Base-by-base conservation (phyloP, 805 yeast species). In the Starmerella floricola region DNA sequence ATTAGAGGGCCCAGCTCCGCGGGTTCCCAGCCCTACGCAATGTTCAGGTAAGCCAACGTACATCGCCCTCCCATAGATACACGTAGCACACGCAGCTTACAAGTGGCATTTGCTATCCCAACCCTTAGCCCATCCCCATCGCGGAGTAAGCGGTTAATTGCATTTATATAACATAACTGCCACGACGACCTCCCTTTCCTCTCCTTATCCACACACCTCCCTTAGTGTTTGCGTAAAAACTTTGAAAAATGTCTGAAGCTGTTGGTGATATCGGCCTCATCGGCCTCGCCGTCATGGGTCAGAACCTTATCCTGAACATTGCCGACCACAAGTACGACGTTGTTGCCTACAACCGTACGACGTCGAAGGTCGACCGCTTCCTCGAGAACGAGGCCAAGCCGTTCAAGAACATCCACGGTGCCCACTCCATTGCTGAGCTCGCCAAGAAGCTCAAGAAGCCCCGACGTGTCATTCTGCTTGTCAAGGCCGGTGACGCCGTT, bases 231-330 rank as follows among this genome's bases (percentile, higher is more conserved):
- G 19, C 40, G n/a, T 35, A 8, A 11, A 23, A 20, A 10, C 11
- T 27, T 21, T 33, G 8, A 23, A 27, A 4, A 12, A 43, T 43
- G 46, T 38, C 47, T 31, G 43, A 45, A 36, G 48, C 56, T 21
- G 47, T 45, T 38, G 91, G 88, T 74, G 98, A 88, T 79, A 78
- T 88, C 67, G 98, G 96, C 68, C 83, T 88, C 66, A 87, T 91
- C 62, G 98, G 98, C 65, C 76, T 88, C 76, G 98, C 98, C 80
- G 98, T 88, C 56, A 88, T 88, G 98, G 98, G 98, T 69, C 63
- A 66, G 74, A 88, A 88, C 77, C 73, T 88, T 75, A 85, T 88
- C 65, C 75, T 88, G 55, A 88, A 88, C 69, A 94, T 93, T 61
- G 98, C 98, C 56, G 98, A 88, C 74, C 94, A 88, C 72, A 96